Conservation (phyloP, 2,329 filamentous ascomycete species). For the Penicillium sp. region DNA sequence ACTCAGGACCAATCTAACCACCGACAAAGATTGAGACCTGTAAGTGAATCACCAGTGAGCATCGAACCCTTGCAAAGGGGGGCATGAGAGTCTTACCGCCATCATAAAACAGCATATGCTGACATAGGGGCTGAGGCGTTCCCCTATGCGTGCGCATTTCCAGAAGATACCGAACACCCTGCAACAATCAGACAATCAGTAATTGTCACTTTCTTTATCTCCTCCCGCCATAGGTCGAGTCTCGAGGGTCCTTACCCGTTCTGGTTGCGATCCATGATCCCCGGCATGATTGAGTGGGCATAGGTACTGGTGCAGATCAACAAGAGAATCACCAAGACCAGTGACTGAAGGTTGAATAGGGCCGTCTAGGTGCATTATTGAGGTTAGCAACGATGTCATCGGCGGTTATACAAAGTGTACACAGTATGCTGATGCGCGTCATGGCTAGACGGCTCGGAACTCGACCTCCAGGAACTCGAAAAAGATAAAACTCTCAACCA, state of each 20-base stretch:
- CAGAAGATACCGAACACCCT: constrained; percentile 86
- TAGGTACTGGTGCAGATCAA: constrained; percentile 96
- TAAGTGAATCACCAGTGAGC: constrained; percentile 1
- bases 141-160: constrained; percentile 91
- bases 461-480: background rate
- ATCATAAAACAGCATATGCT: constrained; percentile 90
- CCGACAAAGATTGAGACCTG: constrained; percentile 38
- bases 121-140: constrained; percentile 91
- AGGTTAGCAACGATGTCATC: constrained; percentile 15
- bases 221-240: background rate
- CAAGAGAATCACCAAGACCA: constrained; percentile 89
- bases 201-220: background rate
- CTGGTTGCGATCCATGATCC: constrained; percentile 90
- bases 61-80: background rate
- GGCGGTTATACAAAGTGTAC: constrained; percentile 1
- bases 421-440: constrained; percentile 1
- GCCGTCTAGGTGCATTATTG: constrained; percentile 64
- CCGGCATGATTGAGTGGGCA: constrained; percentile 83
- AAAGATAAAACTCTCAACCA: background rate
- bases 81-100: constrained; percentile 63
- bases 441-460: constrained; percentile 2
- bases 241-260: constrained; percentile 63
- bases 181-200: constrained; percentile 3
- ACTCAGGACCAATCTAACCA: constrained; percentile 19
- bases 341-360: constrained; percentile 98